Evolutionary conservation across 2,329 filamentous ascomycete genomes (phyloP).

Genomic region (Verticillium longisporum): DNA sequence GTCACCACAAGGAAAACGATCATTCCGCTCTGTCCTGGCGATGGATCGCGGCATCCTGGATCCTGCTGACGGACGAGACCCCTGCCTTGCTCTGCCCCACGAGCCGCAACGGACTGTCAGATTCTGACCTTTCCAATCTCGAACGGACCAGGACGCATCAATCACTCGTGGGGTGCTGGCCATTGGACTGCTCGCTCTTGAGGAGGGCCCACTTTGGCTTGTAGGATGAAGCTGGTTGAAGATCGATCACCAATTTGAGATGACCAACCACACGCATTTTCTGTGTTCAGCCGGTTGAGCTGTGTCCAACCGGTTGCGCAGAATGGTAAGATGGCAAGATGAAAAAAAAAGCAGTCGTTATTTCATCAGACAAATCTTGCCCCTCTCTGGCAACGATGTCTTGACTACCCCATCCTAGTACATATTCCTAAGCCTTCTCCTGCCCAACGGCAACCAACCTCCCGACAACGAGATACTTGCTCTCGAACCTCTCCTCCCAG

Average conservation of each 20-base stretch:
- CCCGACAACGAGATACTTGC: conserved; percentile 95
- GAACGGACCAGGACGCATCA: neutral
- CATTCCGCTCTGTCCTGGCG: neutral
- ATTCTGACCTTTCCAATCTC: neutral
- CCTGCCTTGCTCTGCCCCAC: neutral
- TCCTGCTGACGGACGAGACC: neutral
- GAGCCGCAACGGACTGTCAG: neutral
- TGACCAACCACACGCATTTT: no score
- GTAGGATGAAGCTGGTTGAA: neutral
- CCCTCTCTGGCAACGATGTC: no score
- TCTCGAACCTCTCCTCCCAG: conserved; percentile 89
- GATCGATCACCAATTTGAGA: neutral
- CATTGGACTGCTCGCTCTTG: neutral
- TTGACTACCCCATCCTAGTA: no score
- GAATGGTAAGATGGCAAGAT: neutral
- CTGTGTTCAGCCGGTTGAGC: no score
- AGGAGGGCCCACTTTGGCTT: neutral
- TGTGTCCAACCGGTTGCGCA: no score
- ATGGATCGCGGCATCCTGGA: no score
- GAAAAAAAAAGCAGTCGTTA: no score
- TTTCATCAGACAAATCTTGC: no score
- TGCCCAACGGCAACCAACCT: conserved; percentile 59
- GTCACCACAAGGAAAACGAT: neutral
- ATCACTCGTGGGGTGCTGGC: neutral
- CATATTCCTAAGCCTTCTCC: conserved; percentile 17